These are phyloP conservation scores for Fusarium scirpi DNA, from an alignment of 2,329 filamentous ascomycete genomes.

Conservation along the genomic window DNA sequence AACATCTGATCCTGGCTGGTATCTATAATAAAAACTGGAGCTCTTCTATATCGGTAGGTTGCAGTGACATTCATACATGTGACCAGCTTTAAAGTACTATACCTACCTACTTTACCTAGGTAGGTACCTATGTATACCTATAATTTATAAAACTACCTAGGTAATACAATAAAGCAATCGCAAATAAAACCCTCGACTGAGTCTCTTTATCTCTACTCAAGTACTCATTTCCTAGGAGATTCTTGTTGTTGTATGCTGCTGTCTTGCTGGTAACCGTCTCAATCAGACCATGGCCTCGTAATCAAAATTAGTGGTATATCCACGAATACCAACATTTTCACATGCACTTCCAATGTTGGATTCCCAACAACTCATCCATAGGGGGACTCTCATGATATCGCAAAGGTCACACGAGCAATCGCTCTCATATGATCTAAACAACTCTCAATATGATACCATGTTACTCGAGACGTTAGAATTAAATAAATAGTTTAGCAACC, in stretches of 20 bases:
- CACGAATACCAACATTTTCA: conserved; percentile 5
- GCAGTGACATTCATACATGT: background rate
- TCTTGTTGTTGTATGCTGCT: background rate
- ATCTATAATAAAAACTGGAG: background rate
- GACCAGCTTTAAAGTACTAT: background rate
- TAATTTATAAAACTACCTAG: background rate
- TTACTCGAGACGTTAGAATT: background rate
- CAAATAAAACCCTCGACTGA: background rate
- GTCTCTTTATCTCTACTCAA: background rate
- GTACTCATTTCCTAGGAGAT: background rate
- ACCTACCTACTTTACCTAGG: no score
- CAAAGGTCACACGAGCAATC: background rate
- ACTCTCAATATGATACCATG: background rate
- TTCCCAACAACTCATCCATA: conserved; percentile 17
- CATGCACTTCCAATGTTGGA: background rate
- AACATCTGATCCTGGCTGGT: background rate
- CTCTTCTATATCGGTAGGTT: background rate
- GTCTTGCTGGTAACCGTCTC: conserved; percentile 12
- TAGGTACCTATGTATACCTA: background rate
- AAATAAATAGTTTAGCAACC: background rate
- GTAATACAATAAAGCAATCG: background rate
- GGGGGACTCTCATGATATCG: background rate
- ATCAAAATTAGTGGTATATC: conserved; percentile 16
- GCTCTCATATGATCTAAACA: background rate
- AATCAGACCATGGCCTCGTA: conserved; percentile 32